These are phyloP conservation scores for Oemleria cerasiformis DNA, from an alignment of 306 rosid genomes.

Conservation along the genomic window DNA sequence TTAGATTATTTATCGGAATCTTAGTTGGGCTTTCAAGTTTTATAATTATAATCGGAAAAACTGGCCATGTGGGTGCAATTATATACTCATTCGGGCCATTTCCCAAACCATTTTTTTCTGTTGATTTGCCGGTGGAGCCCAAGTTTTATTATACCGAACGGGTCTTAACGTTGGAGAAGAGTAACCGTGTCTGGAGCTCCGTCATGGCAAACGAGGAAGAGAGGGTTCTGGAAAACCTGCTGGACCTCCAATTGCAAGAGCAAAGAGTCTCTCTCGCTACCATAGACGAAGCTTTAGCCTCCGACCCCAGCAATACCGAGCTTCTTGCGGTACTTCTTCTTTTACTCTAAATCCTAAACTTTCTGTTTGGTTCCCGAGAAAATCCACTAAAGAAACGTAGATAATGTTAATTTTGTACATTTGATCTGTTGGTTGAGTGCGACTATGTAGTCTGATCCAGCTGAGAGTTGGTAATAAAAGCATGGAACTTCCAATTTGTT, in stretches of 20 bases:
- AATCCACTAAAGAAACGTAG: neutral
- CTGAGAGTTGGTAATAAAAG: neutral
- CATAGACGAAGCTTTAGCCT: constrained; percentile 57
- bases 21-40: no score
- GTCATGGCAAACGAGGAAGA: constrained; percentile 79
- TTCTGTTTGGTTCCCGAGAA: constrained; percentile 13
- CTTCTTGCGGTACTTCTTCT: constrained; percentile 50
- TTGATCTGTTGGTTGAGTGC: neutral
- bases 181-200: neutral
- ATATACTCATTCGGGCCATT: neutral
- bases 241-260: constrained; percentile 81
- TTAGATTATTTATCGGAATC: no score
- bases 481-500: neutral
- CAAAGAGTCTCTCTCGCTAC: constrained; percentile 76
- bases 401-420: neutral
- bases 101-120: neutral
- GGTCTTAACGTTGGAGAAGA: neutral
- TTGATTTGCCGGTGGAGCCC: neutral
- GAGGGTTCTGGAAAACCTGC: constrained; percentile 79
- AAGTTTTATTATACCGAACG: neutral
- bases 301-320: constrained; percentile 70
- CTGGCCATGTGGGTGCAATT: neutral
- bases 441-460: neutral
- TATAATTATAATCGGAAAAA: neutral
- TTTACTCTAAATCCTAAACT: neutral